Conservation (phyloP, 768 basidiomycete species). For the Naganishia vishniacii region DNA sequence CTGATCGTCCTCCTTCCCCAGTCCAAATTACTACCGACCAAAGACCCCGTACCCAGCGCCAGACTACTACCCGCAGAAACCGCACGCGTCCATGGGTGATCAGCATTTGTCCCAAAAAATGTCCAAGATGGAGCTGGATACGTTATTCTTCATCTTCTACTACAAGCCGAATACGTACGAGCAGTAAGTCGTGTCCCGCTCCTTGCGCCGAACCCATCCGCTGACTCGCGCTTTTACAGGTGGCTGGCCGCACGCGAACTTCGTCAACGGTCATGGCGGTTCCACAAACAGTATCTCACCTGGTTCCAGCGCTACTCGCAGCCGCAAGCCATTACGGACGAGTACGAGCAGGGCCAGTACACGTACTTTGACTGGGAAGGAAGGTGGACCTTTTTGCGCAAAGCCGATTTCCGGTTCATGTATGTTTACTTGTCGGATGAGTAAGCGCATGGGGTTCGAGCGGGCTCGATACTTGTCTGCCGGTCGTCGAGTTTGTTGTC, state of each 20-base stretch:
- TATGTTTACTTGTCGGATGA: slow-evolving; percentile 22
- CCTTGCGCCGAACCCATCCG: neutral
- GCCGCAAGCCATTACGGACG: slow-evolving; percentile 96
- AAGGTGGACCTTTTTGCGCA: slow-evolving; percentile 96
- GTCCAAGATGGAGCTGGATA: slow-evolving; percentile 89
- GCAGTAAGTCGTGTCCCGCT: slow-evolving; percentile 64
- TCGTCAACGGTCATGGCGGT: slow-evolving; percentile 96
- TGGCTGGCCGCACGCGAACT: slow-evolving; percentile 94
- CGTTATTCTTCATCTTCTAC: slow-evolving; percentile 97
- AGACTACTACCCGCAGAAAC: slow-evolving; percentile 85
- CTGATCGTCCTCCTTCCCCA: slow-evolving; percentile 47
- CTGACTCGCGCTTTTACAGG: slow-evolving; percentile 52
- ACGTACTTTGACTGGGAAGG: slow-evolving; percentile 99
- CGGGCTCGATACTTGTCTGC: neutral
- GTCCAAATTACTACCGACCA: slow-evolving; percentile 95
- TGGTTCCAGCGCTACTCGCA: slow-evolving; percentile 99
- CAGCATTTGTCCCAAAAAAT: slow-evolving; percentile 68
- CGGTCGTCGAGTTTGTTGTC: neutral
- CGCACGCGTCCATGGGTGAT: slow-evolving; percentile 56
- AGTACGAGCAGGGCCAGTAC: slow-evolving; percentile 98
- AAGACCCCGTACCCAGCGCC: slow-evolving; percentile 88
- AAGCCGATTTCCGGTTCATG: slow-evolving; percentile 82
- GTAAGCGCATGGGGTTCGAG: neutral
- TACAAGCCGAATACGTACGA: slow-evolving; percentile 96
- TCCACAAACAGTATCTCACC: slow-evolving; percentile 97